A percentile compares a stretch with the other conserved stretches of the same genome.
phyloP scores from a whole-genome alignment of 208 protist species.

The Vickermania spadyakhi region DNA sequence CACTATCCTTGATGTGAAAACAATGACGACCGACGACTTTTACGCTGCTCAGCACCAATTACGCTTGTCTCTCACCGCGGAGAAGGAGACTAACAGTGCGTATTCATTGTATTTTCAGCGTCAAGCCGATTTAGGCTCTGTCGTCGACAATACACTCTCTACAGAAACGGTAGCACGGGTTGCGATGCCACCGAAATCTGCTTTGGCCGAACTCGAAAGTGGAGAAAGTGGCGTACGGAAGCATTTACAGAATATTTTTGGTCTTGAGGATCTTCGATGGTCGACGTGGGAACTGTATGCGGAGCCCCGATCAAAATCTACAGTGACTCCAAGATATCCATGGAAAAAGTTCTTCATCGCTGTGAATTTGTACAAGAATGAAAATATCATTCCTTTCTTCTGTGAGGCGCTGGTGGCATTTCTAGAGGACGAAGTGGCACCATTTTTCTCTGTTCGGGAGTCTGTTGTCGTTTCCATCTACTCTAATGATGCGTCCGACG shows the following conservation, averaged over 20 bases:
- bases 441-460: conserved; percentile 28
- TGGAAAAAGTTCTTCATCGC: conserved; percentile 70
- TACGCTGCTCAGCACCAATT: conserved; percentile 24
- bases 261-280: not conserved
- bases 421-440: conserved; percentile 51
- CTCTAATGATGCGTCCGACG: conserved; percentile 30
- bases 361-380: conserved; percentile 68
- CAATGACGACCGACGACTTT: conserved; percentile 23
- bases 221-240: not conserved
- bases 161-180: not conserved
- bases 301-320: conserved; percentile 12
- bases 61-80: too few relatives aligned
- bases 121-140: too few relatives aligned
- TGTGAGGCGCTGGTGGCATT: conserved; percentile 51
- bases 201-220: not conserved
- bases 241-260: not conserved
- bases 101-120: too few relatives aligned
- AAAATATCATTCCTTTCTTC: conserved; percentile 44
- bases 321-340: conserved; percentile 20
- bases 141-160: too few relatives aligned
- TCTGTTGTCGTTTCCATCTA: conserved; percentile 67
- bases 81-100: too few relatives aligned
- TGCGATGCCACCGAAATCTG: not conserved
- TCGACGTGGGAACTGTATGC: conserved; percentile 12
- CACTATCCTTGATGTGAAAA: conserved; percentile 16